Evolutionary conservation across 2,329 filamentous ascomycete genomes (phyloP), one percentile per base, ranked within the genome.

Genomic region (Fusarium illudens): DNA sequence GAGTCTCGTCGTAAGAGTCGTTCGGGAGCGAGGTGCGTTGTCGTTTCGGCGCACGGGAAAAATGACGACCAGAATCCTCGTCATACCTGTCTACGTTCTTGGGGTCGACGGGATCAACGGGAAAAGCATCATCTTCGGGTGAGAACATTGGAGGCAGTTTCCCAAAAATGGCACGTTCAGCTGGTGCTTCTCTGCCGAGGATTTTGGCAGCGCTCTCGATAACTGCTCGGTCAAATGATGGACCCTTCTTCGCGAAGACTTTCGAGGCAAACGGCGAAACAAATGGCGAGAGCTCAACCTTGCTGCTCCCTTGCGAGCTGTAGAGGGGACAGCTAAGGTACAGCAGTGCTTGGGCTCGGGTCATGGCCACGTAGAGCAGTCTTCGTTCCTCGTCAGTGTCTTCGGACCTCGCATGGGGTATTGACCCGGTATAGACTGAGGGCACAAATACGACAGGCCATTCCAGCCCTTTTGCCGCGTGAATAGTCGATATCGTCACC

Each of bases 381-480:
- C 95, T 86, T 62, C 96, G 86, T 77, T 99, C 95, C 78, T 99
- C 95, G 59, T 95, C 91, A 4, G 86, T 84, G 75, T 98, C 93
- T 46, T 97, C 94, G 2, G 94, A 87, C 70, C 94, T 87, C 2
- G 90, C 91, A 77, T 98, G 95, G 5, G 95, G 95, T 62, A 98
- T 96, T 3, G 91, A 95, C 1, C 95, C 96, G 48, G 94, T 89
- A 75, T 97, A 97, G 25, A 93, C 91, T 1, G 92, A 92, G 6
- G 96, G 94, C 15, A 98, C 89, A 77, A 98, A 98, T 1, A 98
- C 93, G 2, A 97, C 86, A 0, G 95, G 95, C 96, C 96, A 99
- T 77, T 99, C 95, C 1, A 99, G 84, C 4, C 95, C 95, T 78
- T 99, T 99, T 3, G 95, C 93, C 0, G 94, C 94, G 76, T 99